Percentiles rank a stretch among this genome's conserved stretches.
Evolutionary conservation across 345 rosid species (phyloP).

Genomic region (Eucalyptus microcorys): DNA sequence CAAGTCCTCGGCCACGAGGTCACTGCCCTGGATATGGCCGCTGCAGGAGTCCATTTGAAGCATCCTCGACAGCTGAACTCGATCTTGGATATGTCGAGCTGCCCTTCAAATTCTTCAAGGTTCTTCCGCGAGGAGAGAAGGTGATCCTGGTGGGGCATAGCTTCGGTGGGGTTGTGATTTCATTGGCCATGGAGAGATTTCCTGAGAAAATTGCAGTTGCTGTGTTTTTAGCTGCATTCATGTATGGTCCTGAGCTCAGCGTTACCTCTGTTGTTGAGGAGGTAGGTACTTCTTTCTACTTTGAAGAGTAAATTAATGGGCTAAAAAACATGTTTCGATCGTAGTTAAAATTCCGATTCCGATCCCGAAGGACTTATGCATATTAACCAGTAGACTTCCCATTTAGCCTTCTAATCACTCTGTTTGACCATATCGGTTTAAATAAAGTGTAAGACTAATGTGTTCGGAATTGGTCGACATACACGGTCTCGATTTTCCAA

Average conservation of each 20-base stretch:
- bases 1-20: constrained; percentile 16
- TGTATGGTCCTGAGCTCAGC: constrained; percentile 1
- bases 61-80: not conserved
- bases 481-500: not conserved
- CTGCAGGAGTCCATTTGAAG: constrained; percentile 14
- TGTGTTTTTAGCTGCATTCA: constrained; percentile 2
- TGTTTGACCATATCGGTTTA: not conserved
- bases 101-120: constrained; percentile 1
- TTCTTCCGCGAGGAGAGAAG: not conserved
- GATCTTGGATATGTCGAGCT: constrained; percentile 1
- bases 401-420: not conserved
- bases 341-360: not conserved
- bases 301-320: not conserved
- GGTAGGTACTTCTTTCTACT: not conserved
- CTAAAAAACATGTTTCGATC: no score
- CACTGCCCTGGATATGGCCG: constrained; percentile 23
- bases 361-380: not conserved
- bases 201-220: constrained; percentile 5
- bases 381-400: not conserved
- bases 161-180: constrained; percentile 7
- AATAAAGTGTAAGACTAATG: not conserved
- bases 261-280: not conserved
- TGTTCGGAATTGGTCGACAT: not conserved
- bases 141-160: constrained; percentile 21
- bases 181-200: constrained; percentile 12